Evolutionary conservation across 345 rosid genomes (phyloP).

Genomic region (Draba incana): DNA sequence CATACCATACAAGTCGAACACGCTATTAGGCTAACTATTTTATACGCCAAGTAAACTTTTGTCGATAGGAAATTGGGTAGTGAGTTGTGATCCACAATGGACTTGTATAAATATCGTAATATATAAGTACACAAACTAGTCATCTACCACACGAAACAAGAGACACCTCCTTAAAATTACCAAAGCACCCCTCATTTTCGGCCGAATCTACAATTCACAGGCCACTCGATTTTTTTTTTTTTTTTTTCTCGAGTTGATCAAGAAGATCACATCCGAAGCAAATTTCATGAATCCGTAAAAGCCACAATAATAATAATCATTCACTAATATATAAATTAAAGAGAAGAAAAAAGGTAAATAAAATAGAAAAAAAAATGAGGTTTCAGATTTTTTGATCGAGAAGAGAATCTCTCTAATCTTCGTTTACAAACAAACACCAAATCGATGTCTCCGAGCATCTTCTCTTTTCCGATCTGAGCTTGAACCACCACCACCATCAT

Average conservation of each 20-base stretch:
- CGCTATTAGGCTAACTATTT: constrained; percentile 14
- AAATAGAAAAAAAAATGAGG: constrained; percentile 1
- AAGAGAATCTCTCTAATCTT: constrained; percentile 31
- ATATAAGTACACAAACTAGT: constrained; percentile 21
- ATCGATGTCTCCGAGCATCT: constrained; percentile 36
- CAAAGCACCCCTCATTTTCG: constrained; percentile 27
- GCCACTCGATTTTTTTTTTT: constrained; percentile 10
- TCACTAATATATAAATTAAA: constrained; percentile 36
- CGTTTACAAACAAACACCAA: constrained; percentile 34
- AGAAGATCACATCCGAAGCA: constrained; percentile 27
- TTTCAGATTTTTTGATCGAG: constrained; percentile 31
- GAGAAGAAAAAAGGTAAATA: not conserved
- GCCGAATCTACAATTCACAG: constrained; percentile 29
- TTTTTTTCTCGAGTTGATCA: constrained; percentile 9
- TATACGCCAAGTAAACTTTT: constrained; percentile 31
- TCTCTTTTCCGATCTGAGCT: constrained; percentile 33
- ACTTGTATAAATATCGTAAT: constrained; percentile 17
- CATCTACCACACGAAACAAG: constrained; percentile 38
- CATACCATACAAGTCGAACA: constrained; percentile 20
- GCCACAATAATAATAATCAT: constrained; percentile 35
- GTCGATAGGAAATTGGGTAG: constrained; percentile 22
- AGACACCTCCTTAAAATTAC: constrained; percentile 22
- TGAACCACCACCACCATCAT: constrained; percentile 25
- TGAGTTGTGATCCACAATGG: constrained; percentile 34
- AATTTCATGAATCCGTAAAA: constrained; percentile 31